Evolutionary conservation across 306 rosid genomes (phyloP).

Genomic region (Corylus americana): DNA sequence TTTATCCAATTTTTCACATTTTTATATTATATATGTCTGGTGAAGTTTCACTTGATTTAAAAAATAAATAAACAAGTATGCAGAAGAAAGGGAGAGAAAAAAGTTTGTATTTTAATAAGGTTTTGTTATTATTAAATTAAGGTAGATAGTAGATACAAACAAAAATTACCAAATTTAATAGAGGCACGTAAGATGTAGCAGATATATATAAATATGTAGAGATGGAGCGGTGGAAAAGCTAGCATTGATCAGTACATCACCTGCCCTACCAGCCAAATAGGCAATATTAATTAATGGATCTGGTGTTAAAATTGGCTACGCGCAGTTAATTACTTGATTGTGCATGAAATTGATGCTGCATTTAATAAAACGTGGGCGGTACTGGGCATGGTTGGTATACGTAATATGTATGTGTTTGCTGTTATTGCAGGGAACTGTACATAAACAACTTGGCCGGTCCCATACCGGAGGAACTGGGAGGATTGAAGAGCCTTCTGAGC

Average conservation of each 20-base stretch:
- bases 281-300: background rate
- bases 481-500: slow-evolving; percentile 67
- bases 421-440: slow-evolving; percentile 61
- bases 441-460: slow-evolving; percentile 66
- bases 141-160: background rate
- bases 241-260: too few species aligned
- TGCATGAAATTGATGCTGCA: background rate
- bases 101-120: background rate
- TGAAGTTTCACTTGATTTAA: background rate
- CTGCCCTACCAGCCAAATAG: too few species aligned
- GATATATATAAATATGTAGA: too few species aligned
- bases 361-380: background rate
- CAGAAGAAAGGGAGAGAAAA: too few species aligned
- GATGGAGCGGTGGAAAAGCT: too few species aligned
- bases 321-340: background rate
- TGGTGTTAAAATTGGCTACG: background rate
- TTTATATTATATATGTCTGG: background rate
- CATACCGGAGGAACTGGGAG: slow-evolving; percentile 71
- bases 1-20: background rate
- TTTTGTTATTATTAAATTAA: background rate
- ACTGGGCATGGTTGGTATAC: slow-evolving; percentile 3
- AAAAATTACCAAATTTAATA: background rate
- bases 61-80: background rate
- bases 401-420: background rate
- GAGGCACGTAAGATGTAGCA: background rate